Percentiles rank a stretch among this genome's conserved stretches.
Conservation (phyloP, 768 basidiomycete species). For the Artomyces pyxidatus region DNA sequence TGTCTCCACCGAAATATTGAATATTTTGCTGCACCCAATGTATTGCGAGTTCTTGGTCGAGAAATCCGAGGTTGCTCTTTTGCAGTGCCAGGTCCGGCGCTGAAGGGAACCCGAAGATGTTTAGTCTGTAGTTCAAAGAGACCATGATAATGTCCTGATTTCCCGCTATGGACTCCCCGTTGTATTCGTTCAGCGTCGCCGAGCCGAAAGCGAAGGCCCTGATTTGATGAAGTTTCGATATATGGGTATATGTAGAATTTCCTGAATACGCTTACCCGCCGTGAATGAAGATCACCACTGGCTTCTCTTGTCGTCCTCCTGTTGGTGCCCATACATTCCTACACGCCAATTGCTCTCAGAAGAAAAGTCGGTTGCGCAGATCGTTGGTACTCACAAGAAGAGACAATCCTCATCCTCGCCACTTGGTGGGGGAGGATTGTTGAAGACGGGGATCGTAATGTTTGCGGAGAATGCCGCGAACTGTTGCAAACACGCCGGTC, state of each 20-base stretch:
- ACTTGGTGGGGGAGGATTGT: background rate
- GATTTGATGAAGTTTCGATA: background rate
- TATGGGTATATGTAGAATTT: too few relatives aligned
- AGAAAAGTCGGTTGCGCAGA: too few relatives aligned
- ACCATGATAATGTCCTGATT: slow-evolving; percentile 7
- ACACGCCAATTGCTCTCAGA: too few relatives aligned
- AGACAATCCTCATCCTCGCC: slow-evolving; percentile 9
- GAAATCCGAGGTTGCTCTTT: slow-evolving; percentile 1
- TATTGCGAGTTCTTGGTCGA: slow-evolving; percentile 25
- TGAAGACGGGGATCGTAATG: background rate
- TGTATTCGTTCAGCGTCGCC: background rate
- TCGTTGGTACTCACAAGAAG: slow-evolving; percentile 1
- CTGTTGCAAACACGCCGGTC: slow-evolving; percentile 11
- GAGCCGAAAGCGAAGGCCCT: slow-evolving; percentile 3
- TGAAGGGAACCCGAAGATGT: slow-evolving; percentile 6
- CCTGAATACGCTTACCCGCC: slow-evolving; percentile 7
- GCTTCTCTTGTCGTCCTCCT: background rate
- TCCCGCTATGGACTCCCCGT: slow-evolving; percentile 5
- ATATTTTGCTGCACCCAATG: slow-evolving; percentile 57
- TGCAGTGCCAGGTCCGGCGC: background rate
- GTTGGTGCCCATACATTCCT: slow-evolving; percentile 9
- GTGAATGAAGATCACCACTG: slow-evolving; percentile 7
- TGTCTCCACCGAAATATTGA: slow-evolving; percentile 49
- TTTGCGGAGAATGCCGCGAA: background rate
- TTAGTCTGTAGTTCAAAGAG: slow-evolving; percentile 8